These are phyloP conservation scores for Epichloe sylvatica DNA, from an alignment of 2,329 filamentous ascomycete species.

Conservation along the genomic window DNA sequence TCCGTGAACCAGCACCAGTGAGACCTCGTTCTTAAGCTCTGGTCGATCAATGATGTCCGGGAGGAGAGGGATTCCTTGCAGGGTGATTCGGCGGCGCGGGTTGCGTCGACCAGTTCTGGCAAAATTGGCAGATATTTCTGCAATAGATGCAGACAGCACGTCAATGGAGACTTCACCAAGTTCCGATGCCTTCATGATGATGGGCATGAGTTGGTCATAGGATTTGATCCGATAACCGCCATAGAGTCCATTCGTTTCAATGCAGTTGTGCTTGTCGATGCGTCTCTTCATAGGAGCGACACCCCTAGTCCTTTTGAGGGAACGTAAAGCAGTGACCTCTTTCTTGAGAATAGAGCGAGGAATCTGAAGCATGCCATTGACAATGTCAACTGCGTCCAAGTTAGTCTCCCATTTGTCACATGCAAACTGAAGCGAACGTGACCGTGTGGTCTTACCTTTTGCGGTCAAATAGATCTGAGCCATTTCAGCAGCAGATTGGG, in stretches of 20 bases:
- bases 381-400: conserved; percentile 13
- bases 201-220: conserved; percentile 13
- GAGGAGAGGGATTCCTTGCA: conserved; percentile 12
- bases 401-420: not conserved
- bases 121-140: conserved; percentile 12
- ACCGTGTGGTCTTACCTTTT: conserved; percentile 15
- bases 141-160: conserved; percentile 14
- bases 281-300: conserved; percentile 18
- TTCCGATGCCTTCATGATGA: conserved; percentile 12
- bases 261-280: conserved; percentile 7
- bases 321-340: conserved; percentile 3
- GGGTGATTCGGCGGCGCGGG: conserved; percentile 1
- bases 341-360: not conserved
- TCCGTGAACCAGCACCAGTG: conserved; percentile 11
- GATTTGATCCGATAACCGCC: conserved; percentile 16
- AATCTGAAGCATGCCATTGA: conserved; percentile 8
- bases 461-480: conserved; percentile 12
- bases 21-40: conserved; percentile 15
- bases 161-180: conserved; percentile 13
- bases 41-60: conserved; percentile 16
- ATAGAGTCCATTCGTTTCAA: conserved; percentile 5
- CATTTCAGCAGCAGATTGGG: conserved; percentile 5
- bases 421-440: not conserved
- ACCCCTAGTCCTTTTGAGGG: conserved; percentile 4
- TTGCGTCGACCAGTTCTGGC: not conserved